phyloP scores from a whole-genome alignment of 306 rosid genomes.

The Pterocarpus santalinus region DNA sequence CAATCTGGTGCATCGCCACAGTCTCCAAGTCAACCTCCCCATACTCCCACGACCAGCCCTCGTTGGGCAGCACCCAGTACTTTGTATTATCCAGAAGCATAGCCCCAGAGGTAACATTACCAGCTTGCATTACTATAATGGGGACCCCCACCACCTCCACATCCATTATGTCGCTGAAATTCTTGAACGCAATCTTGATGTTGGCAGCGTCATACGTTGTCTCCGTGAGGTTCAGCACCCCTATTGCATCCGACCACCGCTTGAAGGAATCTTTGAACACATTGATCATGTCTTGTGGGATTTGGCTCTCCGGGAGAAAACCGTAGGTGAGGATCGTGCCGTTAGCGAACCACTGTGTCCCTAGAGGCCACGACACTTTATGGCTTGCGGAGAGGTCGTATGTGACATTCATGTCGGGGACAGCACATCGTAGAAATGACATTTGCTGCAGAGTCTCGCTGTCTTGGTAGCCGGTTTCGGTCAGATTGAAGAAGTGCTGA shows the following conservation, averaged over 20 bases:
- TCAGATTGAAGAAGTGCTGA: background rate
- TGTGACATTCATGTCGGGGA: background rate
- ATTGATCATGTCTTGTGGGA: background rate
- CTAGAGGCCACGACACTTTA: background rate
- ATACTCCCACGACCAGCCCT: background rate
- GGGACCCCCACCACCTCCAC: constrained; percentile 10
- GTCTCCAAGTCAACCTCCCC: constrained; percentile 26
- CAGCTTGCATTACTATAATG: too few species aligned
- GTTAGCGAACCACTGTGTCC: background rate
- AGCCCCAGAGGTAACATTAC: background rate
- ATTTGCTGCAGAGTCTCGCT: background rate
- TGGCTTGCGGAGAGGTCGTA: background rate
- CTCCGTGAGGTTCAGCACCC: background rate
- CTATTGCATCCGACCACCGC: background rate
- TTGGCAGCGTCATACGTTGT: background rate
- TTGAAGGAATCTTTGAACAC: background rate
- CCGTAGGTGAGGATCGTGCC: background rate
- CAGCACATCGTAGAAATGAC: background rate
- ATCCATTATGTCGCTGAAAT: background rate
- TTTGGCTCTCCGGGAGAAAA: background rate
- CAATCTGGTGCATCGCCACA: constrained; percentile 38
- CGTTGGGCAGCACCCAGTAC: constrained; percentile 5
- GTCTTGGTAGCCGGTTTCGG: background rate
- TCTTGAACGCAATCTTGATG: constrained; percentile 28
- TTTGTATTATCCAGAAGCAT: background rate